Evolutionary conservation across 352 stramenopile genomes (phyloP).

Genomic region (Elongisporangium prolatum): DNA sequence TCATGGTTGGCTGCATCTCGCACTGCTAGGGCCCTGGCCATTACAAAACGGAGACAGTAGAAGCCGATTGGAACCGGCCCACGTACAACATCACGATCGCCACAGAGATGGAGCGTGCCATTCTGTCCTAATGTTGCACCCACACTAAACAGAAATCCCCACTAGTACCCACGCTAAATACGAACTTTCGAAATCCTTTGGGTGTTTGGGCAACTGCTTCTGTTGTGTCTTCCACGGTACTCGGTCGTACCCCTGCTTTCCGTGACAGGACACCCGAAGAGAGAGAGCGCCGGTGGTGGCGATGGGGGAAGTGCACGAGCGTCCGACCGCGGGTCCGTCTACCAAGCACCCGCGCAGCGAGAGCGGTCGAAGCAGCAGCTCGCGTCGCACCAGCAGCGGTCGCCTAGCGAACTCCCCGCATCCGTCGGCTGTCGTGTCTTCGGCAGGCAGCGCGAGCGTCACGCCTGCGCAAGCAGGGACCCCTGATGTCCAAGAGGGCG

Average conservation of each 20-base stretch:
- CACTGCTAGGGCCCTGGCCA: conserved; percentile 58
- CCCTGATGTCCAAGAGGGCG: background rate
- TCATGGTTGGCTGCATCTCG: too few species aligned
- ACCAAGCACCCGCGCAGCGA: background rate
- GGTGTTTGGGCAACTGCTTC: background rate
- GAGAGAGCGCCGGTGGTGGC: background rate
- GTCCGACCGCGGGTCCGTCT: background rate
- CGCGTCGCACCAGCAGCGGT: conserved; percentile 1
- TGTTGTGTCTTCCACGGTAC: background rate
- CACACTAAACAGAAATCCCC: background rate
- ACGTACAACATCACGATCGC: conserved; percentile 86
- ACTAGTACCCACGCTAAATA: background rate
- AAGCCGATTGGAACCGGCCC: conserved; percentile 81
- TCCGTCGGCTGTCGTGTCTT: conserved; percentile 1
- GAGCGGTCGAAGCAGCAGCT: conserved; percentile 3
- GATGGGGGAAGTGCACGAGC: background rate
- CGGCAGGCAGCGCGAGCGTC: conserved; percentile 6
- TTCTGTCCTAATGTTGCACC: conserved; percentile 24
- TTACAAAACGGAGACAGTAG: conserved; percentile 66
- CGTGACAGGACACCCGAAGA: background rate
- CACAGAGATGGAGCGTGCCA: conserved; percentile 78
- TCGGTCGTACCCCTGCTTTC: background rate
- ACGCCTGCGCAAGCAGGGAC: conserved; percentile 3
- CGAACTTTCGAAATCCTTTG: background rate
- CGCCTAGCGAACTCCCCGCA: conserved; percentile 4